A percentile compares a stretch with the other conserved stretches of the same genome.
phyloP scores from a whole-genome alignment of 306 rosid genomes.

The Morella rubra region DNA sequence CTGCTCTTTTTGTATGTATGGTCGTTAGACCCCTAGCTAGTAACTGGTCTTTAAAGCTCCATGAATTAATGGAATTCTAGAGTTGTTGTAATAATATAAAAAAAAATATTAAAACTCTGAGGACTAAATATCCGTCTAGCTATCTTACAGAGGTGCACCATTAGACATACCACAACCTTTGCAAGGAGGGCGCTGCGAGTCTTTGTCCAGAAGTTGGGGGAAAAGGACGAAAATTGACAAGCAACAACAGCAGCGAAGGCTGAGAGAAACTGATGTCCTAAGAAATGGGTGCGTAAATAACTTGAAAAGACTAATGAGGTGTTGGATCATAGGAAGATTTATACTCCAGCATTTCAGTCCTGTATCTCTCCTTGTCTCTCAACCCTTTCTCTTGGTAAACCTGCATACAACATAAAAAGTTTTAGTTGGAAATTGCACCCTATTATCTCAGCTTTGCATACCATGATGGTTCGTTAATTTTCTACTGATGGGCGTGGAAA shows the following conservation, averaged over 20 bases:
- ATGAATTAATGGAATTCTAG: too few species aligned
- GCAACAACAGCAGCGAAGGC: slow-evolving; percentile 19
- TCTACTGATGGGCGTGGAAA: background rate
- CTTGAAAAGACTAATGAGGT: slow-evolving; percentile 36
- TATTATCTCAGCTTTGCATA: too few species aligned
- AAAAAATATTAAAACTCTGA: too few species aligned
- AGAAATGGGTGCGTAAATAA: slow-evolving; percentile 5
- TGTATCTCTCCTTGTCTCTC: slow-evolving; percentile 76
- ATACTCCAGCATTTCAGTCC: slow-evolving; percentile 58
- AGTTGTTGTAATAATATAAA: too few species aligned
- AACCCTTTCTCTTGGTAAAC: slow-evolving; percentile 73
- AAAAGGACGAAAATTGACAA: slow-evolving; percentile 9
- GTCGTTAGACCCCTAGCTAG: too few species aligned
- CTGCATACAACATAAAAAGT: slow-evolving; percentile 33
- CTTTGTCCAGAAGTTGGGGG: slow-evolving; percentile 5
- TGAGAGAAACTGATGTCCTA: slow-evolving; percentile 11
- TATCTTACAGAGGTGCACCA: background rate
- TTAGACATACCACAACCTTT: background rate
- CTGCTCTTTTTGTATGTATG: too few species aligned
- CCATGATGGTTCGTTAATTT: background rate
- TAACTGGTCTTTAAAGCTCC: too few species aligned
- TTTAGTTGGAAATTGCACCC: too few species aligned
- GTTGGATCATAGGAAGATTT: slow-evolving; percentile 41
- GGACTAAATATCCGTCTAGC: background rate
- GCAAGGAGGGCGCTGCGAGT: background rate